Percentiles rank a stretch among this genome's conserved stretches.
These are phyloP conservation scores for Cyberlindnera petersonii DNA, from an alignment of 805 yeast genomes.

Conservation along the genomic window DNA sequence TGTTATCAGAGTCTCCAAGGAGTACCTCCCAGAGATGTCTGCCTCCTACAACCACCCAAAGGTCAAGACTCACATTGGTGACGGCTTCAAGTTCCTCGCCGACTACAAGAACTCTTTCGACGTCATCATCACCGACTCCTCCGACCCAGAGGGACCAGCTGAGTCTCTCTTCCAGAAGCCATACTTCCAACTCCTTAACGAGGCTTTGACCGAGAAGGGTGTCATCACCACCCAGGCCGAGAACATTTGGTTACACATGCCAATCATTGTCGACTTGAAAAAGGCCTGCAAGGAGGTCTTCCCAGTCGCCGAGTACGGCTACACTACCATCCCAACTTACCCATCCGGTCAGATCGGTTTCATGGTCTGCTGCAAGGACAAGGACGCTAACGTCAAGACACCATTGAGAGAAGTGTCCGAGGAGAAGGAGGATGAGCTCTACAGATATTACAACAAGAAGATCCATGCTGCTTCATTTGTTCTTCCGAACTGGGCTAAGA, in stretches of 20 bases:
- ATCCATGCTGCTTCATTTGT: slow-evolving; percentile 89
- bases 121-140: slow-evolving; percentile 94
- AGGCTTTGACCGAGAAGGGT: slow-evolving; percentile 91
- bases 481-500: slow-evolving; percentile 86
- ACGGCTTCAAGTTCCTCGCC: slow-evolving; percentile 93
- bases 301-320: slow-evolving; percentile 89
- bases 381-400: slow-evolving; percentile 53
- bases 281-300: slow-evolving; percentile 78
- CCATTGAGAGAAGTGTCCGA: slow-evolving; percentile 66
- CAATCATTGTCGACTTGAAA: slow-evolving; percentile 77
- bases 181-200: slow-evolving; percentile 77
- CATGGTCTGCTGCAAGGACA: slow-evolving; percentile 88
- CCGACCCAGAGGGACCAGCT: slow-evolving; percentile 99
- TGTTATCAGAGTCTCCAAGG: slow-evolving; percentile 80
- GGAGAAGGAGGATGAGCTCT: slow-evolving; percentile 58
- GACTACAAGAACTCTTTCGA: slow-evolving; percentile 84
- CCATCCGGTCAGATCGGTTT: slow-evolving; percentile 98
- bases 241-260: slow-evolving; percentile 88
- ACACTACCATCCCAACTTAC: slow-evolving; percentile 92
- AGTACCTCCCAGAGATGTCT: slow-evolving; percentile 85
- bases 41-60: slow-evolving; percentile 82
- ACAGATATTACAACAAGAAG: slow-evolving; percentile 77
- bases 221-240: slow-evolving; percentile 93
- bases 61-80: slow-evolving; percentile 87
- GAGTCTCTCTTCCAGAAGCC: slow-evolving; percentile 89